Percentiles rank a stretch among this genome's conserved stretches.
Conservation (phyloP, 305 asterid genomes). For the Fraxinus angustifolia region DNA sequence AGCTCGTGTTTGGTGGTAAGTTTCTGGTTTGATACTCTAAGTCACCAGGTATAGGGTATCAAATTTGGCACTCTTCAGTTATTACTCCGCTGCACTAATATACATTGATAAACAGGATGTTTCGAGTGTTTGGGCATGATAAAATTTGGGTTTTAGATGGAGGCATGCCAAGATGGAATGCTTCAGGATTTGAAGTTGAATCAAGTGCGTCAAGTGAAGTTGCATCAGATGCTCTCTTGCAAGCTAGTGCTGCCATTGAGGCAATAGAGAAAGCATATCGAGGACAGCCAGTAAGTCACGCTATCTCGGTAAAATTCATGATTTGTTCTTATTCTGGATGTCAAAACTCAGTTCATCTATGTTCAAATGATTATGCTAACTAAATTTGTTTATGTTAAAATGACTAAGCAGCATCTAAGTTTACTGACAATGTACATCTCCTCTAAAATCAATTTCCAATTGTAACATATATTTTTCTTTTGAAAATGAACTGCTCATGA, state of each 20-base stretch:
- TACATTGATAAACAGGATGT: constrained; percentile 61
- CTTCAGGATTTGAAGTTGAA: constrained; percentile 86
- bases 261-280: constrained; percentile 83
- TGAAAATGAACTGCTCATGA: not conserved
- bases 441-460: not conserved
- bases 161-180: constrained; percentile 92
- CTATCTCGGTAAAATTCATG: not conserved
- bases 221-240: constrained; percentile 42
- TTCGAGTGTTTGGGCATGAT: constrained; percentile 87
- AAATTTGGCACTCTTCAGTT: not conserved
- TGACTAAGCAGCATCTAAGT: not conserved
- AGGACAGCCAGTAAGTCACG: constrained; percentile 60
- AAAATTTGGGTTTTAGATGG: constrained; percentile 94
- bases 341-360: not conserved
- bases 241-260: constrained; percentile 95
- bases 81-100: not conserved
- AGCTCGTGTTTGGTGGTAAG: constrained; percentile 99
- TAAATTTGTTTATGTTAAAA: not conserved
- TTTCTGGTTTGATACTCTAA: constrained; percentile 3
- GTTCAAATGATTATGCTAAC: not conserved
- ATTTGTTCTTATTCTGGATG: constrained; percentile 3
- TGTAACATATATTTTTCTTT: not conserved
- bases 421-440: not conserved
- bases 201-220: constrained; percentile 84
- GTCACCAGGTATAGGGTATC: not conserved